Base-by-base conservation (phyloP, 129 eudicot species). In the Erigeron canadensis region DNA sequence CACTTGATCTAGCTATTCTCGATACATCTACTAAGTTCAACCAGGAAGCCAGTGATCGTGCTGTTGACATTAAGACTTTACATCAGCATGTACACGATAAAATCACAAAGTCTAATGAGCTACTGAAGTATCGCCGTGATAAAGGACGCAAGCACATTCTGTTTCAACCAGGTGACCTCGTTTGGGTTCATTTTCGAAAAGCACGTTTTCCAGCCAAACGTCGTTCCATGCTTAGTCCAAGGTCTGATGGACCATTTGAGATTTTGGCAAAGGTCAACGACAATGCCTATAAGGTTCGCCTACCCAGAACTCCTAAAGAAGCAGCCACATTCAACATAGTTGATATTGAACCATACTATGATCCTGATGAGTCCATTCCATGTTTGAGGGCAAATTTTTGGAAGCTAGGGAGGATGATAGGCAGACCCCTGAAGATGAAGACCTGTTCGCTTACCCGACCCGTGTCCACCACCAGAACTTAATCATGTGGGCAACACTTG, bases 31-130 rank as follows among this genome's bases (percentile, higher is more conserved):
- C 67, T 37, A 62, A 62, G 28, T 62, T 62, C 22, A 62, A 39
- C 8, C 67, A 62, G 19, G 68, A 63, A 39, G 48, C 68, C 50
- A n/a, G 50, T 63, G 50, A 63, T 13, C 34, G 50, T 5, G 69
- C 69, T n/a, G 50, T 18, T n/a, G 48, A 40, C 4, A 40, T 63
- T 16, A 63, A 63, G 28, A 50, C 69, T n/a, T 17, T 63, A 28
- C 69, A 63, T 17, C 50, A n/a, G 50, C 69, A 10, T 7, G 15
- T 63, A n/a, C 69, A 41, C 38, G 67, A 61, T 10, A 61, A 61
- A 19, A 61, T 61, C 67, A 61, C 67, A 43, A 61, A 61, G 67
- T 37, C 21, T 0, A 61, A 61, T 37, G 46, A 61, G n/a, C 45
- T 61, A 8, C 1, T 61, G 5, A 61, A 61, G 45, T 61, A 11